A percentile compares a stretch with the other conserved stretches of the same genome.
These are phyloP conservation scores for Furcasterigmium furcatum DNA, from an alignment of 2,329 filamentous ascomycete species.

Conservation along the genomic window DNA sequence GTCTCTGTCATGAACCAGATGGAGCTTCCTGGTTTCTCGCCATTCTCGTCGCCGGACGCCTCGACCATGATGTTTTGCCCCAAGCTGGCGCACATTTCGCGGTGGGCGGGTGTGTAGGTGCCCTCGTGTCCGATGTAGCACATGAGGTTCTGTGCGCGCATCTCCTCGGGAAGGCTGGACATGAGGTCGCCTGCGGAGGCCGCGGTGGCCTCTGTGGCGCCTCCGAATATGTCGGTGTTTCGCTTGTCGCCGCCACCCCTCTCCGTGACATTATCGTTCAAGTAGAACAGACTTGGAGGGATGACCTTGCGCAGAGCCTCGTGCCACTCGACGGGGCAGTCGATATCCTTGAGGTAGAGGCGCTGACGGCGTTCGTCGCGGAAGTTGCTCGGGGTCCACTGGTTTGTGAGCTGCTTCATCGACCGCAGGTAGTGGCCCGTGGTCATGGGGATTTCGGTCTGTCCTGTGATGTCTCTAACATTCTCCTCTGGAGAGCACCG, in stretches of 20 bases:
- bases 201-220: constrained; percentile 50
- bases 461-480: constrained; percentile 74
- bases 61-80: constrained; percentile 99
- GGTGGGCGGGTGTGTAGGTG: constrained; percentile 91
- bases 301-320: constrained; percentile 75
- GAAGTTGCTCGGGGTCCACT: constrained; percentile 74
- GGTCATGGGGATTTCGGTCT: constrained; percentile 76
- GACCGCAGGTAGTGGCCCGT: constrained; percentile 88
- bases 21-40: constrained; percentile 81
- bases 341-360: constrained; percentile 95
- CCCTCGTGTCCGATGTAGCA: constrained; percentile 98
- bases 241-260: constrained; percentile 23
- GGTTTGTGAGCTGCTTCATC: constrained; percentile 78
- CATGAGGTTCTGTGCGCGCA: constrained; percentile 96
- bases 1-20: constrained; percentile 99
- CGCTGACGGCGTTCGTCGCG: constrained; percentile 78
- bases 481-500: constrained; percentile 61
- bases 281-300: constrained; percentile 80
- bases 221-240: constrained; percentile 32
- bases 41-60: constrained; percentile 68
- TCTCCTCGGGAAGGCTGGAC: constrained; percentile 81
- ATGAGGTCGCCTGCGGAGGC: constrained; percentile 86
- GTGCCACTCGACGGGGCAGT: constrained; percentile 86
- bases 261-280: constrained; percentile 72
- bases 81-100: constrained; percentile 95